Base-by-base conservation (phyloP, 2,329 filamentous ascomycete genomes). In the Anisogramma anomala region DNA sequence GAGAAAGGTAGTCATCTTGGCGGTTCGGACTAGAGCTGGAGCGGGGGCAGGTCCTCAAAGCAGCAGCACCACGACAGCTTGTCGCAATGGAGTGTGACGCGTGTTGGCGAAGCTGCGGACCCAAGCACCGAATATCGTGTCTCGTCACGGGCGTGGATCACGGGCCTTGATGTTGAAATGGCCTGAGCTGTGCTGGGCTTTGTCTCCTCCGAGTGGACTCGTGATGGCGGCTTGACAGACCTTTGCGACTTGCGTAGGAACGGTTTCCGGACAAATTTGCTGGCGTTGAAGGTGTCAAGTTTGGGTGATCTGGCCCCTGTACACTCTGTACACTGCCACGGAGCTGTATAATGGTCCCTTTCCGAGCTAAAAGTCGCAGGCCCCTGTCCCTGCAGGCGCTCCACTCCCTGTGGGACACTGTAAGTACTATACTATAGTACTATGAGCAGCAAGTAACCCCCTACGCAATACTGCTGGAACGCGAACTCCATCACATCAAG, bases 1-100 rank as follows among this genome's bases (percentile, higher is more conserved):
- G 49, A 96, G 76, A 63, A 94, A 96, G 53, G 83, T 82, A 67
- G 89, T 82, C 89, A 96, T 98, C 65, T 53, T 82, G 73, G 59
- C 44, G 46, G 44, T 34, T 20, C 31, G 35, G 41, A 44, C 41
- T 33, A 45, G 44, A 43, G 41, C 44, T 39, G 33, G 23, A 37
- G 33, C 44, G 36, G 33, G 23, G 33, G 33, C 28, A 46, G 41
- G 36, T 40, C 36, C 36, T 39, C 44, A 31, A 39, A 15, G 13
- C 27, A 11, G 27, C n/a, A 23, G 30, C 31, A 27, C 28, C 28
- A 31, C n/a, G 14, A 17, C 28, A 17, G 28, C 13, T 15, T 31
- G 28, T 31, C 28, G 28, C 28, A 31, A 31, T 3, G 13, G 26
- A 28, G 26, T 8, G 26, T 11, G 26, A n/a, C 26, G 5, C 11